These are phyloP conservation scores for Pilobolus umbonatus DNA, from an alignment of 192 early-diverging fungal genomes.

Conservation along the genomic window DNA sequence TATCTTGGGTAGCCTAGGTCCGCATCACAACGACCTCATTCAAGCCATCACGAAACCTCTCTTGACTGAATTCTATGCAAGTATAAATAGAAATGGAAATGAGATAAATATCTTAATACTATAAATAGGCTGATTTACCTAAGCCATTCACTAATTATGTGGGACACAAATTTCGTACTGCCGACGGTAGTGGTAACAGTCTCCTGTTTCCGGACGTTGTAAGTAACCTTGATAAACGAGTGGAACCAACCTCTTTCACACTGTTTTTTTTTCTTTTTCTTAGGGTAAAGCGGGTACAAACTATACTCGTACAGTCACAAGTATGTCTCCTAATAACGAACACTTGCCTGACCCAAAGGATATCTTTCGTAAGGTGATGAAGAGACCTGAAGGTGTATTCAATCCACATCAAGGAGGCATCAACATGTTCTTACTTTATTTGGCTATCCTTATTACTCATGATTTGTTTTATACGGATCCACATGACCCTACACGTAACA, in stretches of 20 bases:
- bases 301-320: conserved; percentile 16
- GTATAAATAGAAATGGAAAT: background rate
- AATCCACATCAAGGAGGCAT: conserved; percentile 31
- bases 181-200: conserved; percentile 22
- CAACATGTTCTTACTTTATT: conserved; percentile 37
- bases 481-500: conserved; percentile 32
- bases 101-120: background rate
- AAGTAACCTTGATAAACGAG: conserved; percentile 2
- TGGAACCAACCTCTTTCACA: background rate
- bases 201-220: conserved; percentile 16
- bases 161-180: conserved; percentile 14
- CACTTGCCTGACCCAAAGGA: conserved; percentile 13
- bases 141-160: conserved; percentile 23
- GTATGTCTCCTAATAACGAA: background rate
- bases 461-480: conserved; percentile 42
- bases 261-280: too few relatives aligned
- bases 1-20: conserved; percentile 6
- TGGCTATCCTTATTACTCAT: conserved; percentile 43
- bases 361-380: conserved; percentile 17
- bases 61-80: conserved; percentile 14
- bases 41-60: conserved; percentile 13
- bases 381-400: conserved; percentile 18
- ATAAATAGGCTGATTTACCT: conserved; percentile 16
- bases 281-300: conserved; percentile 16
- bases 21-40: conserved; percentile 12